Conservation (phyloP, 352 stramenopile genomes). For the Phytophthora pinifolia region DNA sequence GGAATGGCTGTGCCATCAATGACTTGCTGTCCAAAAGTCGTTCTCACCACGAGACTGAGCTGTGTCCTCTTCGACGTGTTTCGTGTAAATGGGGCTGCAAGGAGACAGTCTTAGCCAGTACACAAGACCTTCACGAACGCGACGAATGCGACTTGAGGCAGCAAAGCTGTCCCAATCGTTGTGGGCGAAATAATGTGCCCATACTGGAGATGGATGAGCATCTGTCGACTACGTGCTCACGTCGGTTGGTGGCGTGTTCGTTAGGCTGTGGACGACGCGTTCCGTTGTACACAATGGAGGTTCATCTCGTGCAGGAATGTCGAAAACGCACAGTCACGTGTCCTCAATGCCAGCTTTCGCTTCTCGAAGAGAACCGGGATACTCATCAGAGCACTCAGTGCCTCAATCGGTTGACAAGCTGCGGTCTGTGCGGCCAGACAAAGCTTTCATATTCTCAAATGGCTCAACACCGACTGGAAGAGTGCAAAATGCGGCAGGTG, state of each 20-base stretch:
- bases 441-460: constrained; percentile 39
- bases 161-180: constrained; percentile 56
- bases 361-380: constrained; percentile 40
- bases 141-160: constrained; percentile 55
- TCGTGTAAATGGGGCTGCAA: constrained; percentile 60
- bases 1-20: constrained; percentile 56
- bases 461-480: constrained; percentile 37
- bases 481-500: constrained; percentile 67
- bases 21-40: constrained; percentile 47
- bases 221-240: constrained; percentile 29
- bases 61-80: constrained; percentile 54
- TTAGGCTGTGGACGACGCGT: constrained; percentile 55
- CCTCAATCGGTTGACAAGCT: constrained; percentile 45
- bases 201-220: constrained; percentile 49
- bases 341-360: constrained; percentile 27
- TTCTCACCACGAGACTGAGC: constrained; percentile 39
- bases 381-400: constrained; percentile 41
- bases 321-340: constrained; percentile 45
- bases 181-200: constrained; percentile 31
- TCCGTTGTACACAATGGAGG: constrained; percentile 44
- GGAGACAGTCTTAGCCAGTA: constrained; percentile 44
- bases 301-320: constrained; percentile 42
- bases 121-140: constrained; percentile 47
- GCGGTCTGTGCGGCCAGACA: constrained; percentile 50
- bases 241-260: constrained; percentile 38